Percentiles rank a stretch among this genome's conserved stretches.
Evolutionary conservation across 768 basidiomycete species (phyloP).

Genomic region (Leccinum aurantiacum): DNA sequence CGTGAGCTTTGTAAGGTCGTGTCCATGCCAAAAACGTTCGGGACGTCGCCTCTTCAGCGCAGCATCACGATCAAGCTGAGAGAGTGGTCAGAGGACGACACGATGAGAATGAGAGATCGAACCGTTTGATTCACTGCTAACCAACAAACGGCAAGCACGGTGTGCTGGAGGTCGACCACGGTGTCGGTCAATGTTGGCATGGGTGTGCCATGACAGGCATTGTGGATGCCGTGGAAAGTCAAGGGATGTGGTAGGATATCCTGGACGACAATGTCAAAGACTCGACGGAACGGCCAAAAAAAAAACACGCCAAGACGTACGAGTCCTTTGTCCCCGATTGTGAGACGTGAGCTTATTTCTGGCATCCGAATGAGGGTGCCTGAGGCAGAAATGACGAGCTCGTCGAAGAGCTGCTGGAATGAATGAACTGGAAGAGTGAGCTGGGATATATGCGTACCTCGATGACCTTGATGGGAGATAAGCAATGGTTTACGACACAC

Average conservation of each 20-base stretch:
- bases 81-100: constrained; percentile 5
- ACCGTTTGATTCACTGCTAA: constrained; percentile 86
- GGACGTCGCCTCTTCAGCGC: constrained; percentile 66
- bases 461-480: constrained; percentile 50
- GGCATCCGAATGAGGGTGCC: constrained; percentile 69
- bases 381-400: constrained; percentile 71
- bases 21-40: constrained; percentile 69
- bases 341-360: constrained; percentile 73
- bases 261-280: constrained; percentile 35
- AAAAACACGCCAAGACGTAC: constrained; percentile 40
- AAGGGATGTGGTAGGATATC: constrained; percentile 63
- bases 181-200: constrained; percentile 51
- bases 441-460: constrained; percentile 52
- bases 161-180: constrained; percentile 72
- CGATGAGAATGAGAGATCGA: constrained; percentile 20
- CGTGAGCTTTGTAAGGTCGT: constrained; percentile 61
- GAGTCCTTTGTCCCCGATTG: constrained; percentile 72
- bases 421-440: constrained; percentile 10
- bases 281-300: background rate
- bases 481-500: constrained; percentile 8
- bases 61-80: constrained; percentile 58
- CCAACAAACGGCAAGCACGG: constrained; percentile 81
- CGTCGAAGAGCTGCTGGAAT: constrained; percentile 70
- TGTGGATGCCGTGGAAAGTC: constrained; percentile 47
- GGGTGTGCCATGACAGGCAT: constrained; percentile 44